Evolutionary conservation across 148 eudicot genomes (phyloP), one percentile per base, ranked within the genome.

Genomic region (Heliosperma pusillum): DNA sequence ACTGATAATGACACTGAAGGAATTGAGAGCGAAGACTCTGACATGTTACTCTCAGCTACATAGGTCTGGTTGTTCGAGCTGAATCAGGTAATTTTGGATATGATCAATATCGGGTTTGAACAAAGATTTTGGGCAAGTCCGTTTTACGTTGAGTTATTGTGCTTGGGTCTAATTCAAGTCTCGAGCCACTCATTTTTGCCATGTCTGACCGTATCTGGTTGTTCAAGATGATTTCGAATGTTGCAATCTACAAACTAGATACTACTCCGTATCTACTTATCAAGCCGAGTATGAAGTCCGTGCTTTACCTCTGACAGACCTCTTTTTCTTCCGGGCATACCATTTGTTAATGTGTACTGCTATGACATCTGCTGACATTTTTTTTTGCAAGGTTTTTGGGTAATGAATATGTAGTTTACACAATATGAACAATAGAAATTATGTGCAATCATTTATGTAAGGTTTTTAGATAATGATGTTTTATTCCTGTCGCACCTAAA

Each of bases 1-100:
- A 83, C 45, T 62, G 73, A 62, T 74, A 84, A 72, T 24, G 82
- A 70, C 61, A 85, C 66, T 19, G 82, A 72, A 52, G 85, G 78
- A 25, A 61, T 52, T n/a, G 79, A 80, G 62, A 70, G 72, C 22
- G 82, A 80, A 58, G 88, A 78, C 80, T 71, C 87, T 30, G 82
- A 81, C 55, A 71, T 84, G 82, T 68, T 86, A 58, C 52, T 81
- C 5, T 73, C 80, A 25, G 50, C 55, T n/a, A 13, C 21, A 0
- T 80, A 77, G 66, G 30, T 15, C 21, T 25, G 53, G 16, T 9
- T 6, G 22, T 22, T 26, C 25, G 36, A 44, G 10, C 69, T 36
- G 10, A 22, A 42, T 27, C 2, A 17, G 55, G 19, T 50, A 8
- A 36, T 36, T 6, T 36, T 36, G 6, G 0, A 36, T 36, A 2